phyloP scores from a whole-genome alignment of 78 protist species.

The Neovahlkampfia damariscottae region DNA sequence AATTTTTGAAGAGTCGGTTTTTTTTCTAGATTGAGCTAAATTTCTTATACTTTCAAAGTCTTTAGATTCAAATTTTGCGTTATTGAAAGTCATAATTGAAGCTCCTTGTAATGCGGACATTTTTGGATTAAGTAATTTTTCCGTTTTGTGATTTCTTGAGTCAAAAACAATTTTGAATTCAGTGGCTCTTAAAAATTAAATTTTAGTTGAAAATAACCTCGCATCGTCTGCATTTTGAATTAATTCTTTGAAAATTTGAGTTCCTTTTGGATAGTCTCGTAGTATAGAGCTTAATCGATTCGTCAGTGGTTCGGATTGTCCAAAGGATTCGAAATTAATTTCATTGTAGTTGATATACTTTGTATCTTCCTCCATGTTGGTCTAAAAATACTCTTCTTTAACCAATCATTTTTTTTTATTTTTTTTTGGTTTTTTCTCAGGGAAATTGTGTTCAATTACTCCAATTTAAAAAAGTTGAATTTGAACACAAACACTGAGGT shows the following conservation, averaged over 20 bases:
- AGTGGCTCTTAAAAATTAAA: too few species aligned
- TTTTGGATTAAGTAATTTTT: background rate
- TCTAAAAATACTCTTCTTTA: too few species aligned
- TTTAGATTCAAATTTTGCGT: conserved; percentile 13
- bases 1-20: background rate
- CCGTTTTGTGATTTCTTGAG: background rate
- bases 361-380: too few species aligned
- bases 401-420: too few species aligned
- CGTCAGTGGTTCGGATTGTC: background rate
- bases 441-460: too few species aligned
- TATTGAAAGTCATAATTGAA: conserved; percentile 25
- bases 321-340: background rate
- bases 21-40: conserved; percentile 15
- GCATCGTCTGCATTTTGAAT: conserved; percentile 69
- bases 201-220: too few species aligned
- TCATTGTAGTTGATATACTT: too few species aligned
- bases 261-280: conserved; percentile 1
- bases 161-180: conserved; percentile 22
- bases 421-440: too few species aligned
- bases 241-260: conserved; percentile 11
- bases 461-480: too few species aligned
- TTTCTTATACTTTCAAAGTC: conserved; percentile 20
- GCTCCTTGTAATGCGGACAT: conserved; percentile 37
- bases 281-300: conserved; percentile 7
- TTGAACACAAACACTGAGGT: too few species aligned